Evolutionary conservation across 805 yeast genomes (phyloP), one percentile per base, ranked within the genome.

Genomic region (Candida nanaspora): DNA sequence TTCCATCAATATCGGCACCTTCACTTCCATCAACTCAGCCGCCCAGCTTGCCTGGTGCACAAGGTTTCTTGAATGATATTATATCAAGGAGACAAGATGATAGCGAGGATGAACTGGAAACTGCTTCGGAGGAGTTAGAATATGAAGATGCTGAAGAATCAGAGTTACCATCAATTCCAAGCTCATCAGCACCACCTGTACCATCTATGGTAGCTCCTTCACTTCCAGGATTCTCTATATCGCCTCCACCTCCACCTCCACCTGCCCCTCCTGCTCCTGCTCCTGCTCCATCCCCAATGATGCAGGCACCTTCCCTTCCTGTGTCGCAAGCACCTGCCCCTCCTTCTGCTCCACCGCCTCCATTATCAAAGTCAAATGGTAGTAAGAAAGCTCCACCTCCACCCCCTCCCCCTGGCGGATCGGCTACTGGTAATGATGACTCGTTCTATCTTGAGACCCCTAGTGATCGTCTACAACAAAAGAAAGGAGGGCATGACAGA

Each of bases 391-490:
- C 53, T 6, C 52, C 57, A 4, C 56, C 61, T 1, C 62, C 69
- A 22, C 61, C 65, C 1, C 63, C 64, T 7, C 55, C 65, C 6
- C 50, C 62, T 9, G 36, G 55, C 2, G 36, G 47, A 11, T 31
- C 45, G 6, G 25, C 42, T 20, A 37, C 37, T 53, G 19, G 37
- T 23, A 35, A 34, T 18, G 37, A 35, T 5, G 39, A 32, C n/a
- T 33, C 46, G 8, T 41, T 46, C 29, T 50, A 47, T 23, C 34
- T 37, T 4, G 47, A 46, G 20, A 59, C 52, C 52, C 64, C 46
- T 42, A 61, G 46, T 7, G 48, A 44, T 9, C 45, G 52, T 39
- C 30, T 49, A 22, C 46, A 47, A 30, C 40, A 36, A 19, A 41
- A 44, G n/a, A 44, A 45, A 33, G 27, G 27, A n/a, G n/a, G n/a